Base-by-base conservation (phyloP, 2,329 filamentous ascomycete genomes). In the Arthrobotrys iridis region DNA sequence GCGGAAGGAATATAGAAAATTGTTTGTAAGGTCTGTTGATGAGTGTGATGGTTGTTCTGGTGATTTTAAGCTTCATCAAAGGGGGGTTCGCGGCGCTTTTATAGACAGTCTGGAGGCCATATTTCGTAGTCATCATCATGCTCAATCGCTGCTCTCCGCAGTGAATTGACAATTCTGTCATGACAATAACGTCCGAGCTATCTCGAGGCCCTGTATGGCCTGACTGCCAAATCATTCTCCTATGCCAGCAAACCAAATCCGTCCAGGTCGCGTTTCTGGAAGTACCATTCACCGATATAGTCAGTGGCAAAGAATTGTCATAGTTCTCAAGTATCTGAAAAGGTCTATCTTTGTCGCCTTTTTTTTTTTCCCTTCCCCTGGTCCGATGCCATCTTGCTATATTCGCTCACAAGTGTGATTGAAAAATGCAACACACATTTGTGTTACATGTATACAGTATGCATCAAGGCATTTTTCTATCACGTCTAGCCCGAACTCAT, bases 221-320 rank as follows among this genome's bases (percentile, higher is more conserved):
- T 22, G n/a, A 4, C 4, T 37, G 30, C 50, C 15, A 55, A 37
- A 37, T 37, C 50, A 37, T 22, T 37, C 18, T 8, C 10, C 30
- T 8, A n/a, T 5, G 30, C 15, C 15, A 20, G 3, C 22, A 40
- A 22, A 35, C 45, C 65, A 8, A 52, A 70, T 62, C 45, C 7
- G 55, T 52, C 55, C 4, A 52, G 18, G 33, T 70, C 65, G 65
- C 65, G 65, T 70, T 70, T 68, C 37, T 28, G 35, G 30, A 41
- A 55, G 11, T 24, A 28, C 48, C 18, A 33, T 58, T 18, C 41
- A 41, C 35, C 48, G 30, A 28, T 28, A 22, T 55, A 35, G 15
- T 55, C 28, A 37, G 18, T 22, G 22, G 45, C 35, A 59, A 62
- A 45, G 65, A n/a, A n/a, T 45, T 62, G 26, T 60, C 33, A 30